Evolutionary conservation across 768 basidiomycete genomes (phyloP).

Genomic region (Harrya chromipes): DNA sequence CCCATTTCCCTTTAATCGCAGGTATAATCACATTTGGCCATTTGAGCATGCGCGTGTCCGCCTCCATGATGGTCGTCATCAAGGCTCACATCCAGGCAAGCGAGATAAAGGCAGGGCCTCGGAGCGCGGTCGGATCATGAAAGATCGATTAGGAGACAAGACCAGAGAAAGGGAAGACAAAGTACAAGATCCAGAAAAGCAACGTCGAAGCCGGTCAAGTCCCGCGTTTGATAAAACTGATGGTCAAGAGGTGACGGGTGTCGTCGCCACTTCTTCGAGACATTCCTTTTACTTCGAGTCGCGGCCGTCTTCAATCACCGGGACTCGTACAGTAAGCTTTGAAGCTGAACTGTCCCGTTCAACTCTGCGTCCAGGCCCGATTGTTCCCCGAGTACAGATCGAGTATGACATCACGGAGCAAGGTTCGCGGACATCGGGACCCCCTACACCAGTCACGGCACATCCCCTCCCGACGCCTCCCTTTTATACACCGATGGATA

Average conservation of each 20-base stretch:
- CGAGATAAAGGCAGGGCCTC: constrained; percentile 18
- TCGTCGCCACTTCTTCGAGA: background rate
- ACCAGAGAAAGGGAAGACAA: constrained; percentile 1
- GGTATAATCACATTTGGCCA: constrained; percentile 97
- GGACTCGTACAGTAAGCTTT: background rate
- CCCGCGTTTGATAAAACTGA: constrained; percentile 7
- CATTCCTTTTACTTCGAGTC: constrained; percentile 9
- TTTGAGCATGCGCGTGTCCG: constrained; percentile 93
- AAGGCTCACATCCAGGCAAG: constrained; percentile 27
- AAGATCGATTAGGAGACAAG: constrained; percentile 8
- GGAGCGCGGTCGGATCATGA: constrained; percentile 15
- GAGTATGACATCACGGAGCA: constrained; percentile 23
- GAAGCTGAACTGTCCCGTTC: background rate
- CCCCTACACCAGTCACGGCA: constrained; percentile 21
- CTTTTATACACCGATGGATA: constrained; percentile 30
- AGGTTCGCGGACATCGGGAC: constrained; percentile 18
- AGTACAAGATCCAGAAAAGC: constrained; percentile 5
- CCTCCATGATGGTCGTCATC: constrained; percentile 42
- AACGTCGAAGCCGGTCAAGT: constrained; percentile 21
- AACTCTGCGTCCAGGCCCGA: background rate
- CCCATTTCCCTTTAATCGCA: constrained; percentile 25
- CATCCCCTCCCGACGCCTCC: constrained; percentile 21
- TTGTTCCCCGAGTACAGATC: constrained; percentile 20
- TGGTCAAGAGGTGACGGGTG: background rate
- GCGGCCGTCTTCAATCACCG: background rate